These are phyloP conservation scores for Penicillium sp. DNA, from an alignment of 2,329 filamentous ascomycete genomes.

Conservation along the genomic window DNA sequence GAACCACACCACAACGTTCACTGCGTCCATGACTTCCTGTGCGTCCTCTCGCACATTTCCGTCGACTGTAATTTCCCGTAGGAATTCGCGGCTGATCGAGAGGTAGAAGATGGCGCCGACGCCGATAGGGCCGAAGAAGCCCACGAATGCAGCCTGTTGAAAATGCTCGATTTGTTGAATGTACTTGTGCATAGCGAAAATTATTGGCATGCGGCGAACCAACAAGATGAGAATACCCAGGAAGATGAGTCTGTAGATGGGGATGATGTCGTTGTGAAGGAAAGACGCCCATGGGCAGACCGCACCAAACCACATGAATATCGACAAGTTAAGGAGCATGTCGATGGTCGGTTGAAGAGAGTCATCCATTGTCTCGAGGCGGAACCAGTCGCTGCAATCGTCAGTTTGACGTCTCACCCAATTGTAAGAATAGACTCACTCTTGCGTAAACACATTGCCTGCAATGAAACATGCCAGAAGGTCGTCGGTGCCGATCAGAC, in stretches of 20 bases:
- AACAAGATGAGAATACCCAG: constrained; percentile 73
- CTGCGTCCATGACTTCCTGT: constrained; percentile 58
- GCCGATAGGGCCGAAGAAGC: constrained; percentile 90
- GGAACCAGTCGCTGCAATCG: constrained; percentile 73
- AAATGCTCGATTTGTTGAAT: constrained; percentile 74
- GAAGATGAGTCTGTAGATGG: constrained; percentile 66
- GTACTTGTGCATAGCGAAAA: constrained; percentile 66
- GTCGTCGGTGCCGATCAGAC: constrained; percentile 82
- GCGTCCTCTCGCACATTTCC: constrained; percentile 63
- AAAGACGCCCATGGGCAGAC: constrained; percentile 77
- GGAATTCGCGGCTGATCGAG: constrained; percentile 72
- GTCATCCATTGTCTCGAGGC: constrained; percentile 81
- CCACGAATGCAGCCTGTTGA: constrained; percentile 76
- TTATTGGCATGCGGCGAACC: constrained; percentile 70
- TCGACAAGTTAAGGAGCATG: constrained; percentile 82
- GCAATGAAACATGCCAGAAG: constrained; percentile 89
- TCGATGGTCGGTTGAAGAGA: constrained; percentile 91
- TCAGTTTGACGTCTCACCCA: constrained; percentile 12
- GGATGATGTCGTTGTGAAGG: constrained; percentile 61
- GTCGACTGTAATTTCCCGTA: constrained; percentile 55
- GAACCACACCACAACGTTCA: constrained; percentile 79
- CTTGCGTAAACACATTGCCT: constrained; percentile 85
- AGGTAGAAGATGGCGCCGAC: constrained; percentile 89
- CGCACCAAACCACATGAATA: constrained; percentile 90
- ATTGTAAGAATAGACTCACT: constrained; percentile 44